Conservation (phyloP, 768 basidiomycete genomes). For the Tylopilus subfusipes region DNA sequence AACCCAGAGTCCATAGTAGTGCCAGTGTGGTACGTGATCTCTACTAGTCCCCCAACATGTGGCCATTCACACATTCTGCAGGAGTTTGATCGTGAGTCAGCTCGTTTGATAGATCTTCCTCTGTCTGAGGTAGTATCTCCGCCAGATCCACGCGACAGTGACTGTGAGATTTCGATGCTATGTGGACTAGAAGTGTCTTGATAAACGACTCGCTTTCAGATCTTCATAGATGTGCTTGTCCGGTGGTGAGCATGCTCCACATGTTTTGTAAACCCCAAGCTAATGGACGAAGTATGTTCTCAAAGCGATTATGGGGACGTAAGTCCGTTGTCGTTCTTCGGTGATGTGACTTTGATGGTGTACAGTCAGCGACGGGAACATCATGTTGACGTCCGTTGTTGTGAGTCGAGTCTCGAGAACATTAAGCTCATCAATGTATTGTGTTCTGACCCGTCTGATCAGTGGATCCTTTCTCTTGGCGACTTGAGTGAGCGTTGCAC, state of each 20-base stretch:
- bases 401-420: constrained; percentile 34
- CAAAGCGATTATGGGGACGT: constrained; percentile 49
- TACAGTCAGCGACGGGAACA: constrained; percentile 41
- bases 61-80: constrained; percentile 14
- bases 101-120: neutral
- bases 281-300: constrained; percentile 40
- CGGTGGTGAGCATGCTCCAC: constrained; percentile 30
- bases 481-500: constrained; percentile 42
- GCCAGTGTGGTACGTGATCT: constrained; percentile 44
- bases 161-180: constrained; percentile 39
- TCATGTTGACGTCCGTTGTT: constrained; percentile 41
- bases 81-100: constrained; percentile 50
- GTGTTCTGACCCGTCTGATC: constrained; percentile 11
- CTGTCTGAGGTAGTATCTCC: neutral
- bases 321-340: constrained; percentile 20
- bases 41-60: too few relatives aligned
- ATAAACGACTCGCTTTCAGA: constrained; percentile 29
- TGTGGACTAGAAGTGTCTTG: neutral
- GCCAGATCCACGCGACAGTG: constrained; percentile 49
- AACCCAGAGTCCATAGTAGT: constrained; percentile 41
- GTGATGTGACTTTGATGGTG: constrained; percentile 26
- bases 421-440: neutral
- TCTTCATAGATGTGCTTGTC: constrained; percentile 48
- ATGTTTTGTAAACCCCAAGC: neutral
- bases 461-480: constrained; percentile 38